phyloP scores from a whole-genome alignment of 768 basidiomycete species.

The Candolleomyces aberdarensis region DNA sequence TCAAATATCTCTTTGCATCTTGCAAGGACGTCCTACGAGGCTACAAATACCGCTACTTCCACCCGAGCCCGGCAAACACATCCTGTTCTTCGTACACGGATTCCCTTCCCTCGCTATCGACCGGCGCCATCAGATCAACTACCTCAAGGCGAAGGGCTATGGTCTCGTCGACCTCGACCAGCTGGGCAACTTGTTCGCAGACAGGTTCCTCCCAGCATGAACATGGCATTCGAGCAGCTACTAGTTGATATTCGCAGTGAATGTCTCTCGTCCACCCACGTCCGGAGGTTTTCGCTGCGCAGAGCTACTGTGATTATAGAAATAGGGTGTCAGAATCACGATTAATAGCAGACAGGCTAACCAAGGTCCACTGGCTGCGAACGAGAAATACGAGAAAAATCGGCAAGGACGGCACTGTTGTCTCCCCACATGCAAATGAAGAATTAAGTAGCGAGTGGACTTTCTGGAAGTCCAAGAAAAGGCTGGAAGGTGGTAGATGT shows the following conservation, averaged over 20 bases:
- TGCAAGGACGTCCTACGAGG: constrained; percentile 10
- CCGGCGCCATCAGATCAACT: constrained; percentile 38
- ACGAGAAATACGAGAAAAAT: constrained; percentile 81
- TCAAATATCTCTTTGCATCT: too few relatives aligned
- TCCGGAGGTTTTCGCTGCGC: constrained; percentile 65
- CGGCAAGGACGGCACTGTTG: constrained; percentile 69
- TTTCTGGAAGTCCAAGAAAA: constrained; percentile 80
- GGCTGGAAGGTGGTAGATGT: constrained; percentile 81
- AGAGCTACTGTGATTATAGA: constrained; percentile 74
- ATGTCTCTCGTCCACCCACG: constrained; percentile 81
- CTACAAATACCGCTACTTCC: constrained; percentile 35
- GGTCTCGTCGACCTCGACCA: constrained; percentile 46
- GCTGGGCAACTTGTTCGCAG: constrained; percentile 36
- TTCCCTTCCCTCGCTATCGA: constrained; percentile 41
- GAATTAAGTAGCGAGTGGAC: constrained; percentile 82
- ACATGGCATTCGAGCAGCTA: constrained; percentile 21
- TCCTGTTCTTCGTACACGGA: constrained; percentile 43
- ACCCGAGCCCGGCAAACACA: constrained; percentile 19
- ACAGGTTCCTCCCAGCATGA: constrained; percentile 30
- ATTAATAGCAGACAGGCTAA: background rate
- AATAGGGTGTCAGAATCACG: constrained; percentile 6
- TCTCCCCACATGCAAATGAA: constrained; percentile 94
- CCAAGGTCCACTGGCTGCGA: constrained; percentile 71
- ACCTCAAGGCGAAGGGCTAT: constrained; percentile 39
- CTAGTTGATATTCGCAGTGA: constrained; percentile 79